Evolutionary conservation across 352 stramenopile species (phyloP).

Genomic region (Pythium rishiriense): DNA sequence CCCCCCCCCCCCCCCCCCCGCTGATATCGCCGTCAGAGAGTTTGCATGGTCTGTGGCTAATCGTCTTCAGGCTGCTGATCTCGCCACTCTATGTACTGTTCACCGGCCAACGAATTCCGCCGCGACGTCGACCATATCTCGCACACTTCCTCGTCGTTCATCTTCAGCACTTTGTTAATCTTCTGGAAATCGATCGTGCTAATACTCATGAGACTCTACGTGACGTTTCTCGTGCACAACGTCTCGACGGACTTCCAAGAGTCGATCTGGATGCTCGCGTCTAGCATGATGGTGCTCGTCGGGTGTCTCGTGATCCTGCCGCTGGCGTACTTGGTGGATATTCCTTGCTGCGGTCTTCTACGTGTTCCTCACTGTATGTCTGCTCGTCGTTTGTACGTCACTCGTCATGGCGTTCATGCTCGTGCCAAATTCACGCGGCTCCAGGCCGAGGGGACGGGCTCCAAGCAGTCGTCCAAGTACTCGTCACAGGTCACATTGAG

Average conservation of each 20-base stretch:
- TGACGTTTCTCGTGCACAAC: slow-evolving; percentile 23
- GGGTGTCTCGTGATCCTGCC: slow-evolving; percentile 28
- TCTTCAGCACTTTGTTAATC: slow-evolving; percentile 29
- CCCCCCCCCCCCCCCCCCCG: no score
- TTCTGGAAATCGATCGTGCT: slow-evolving; percentile 37
- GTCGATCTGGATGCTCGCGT: slow-evolving; percentile 37
- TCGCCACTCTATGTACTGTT: no score
- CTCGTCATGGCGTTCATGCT: slow-evolving; percentile 26
- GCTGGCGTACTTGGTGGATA: slow-evolving; percentile 32
- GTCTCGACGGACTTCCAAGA: slow-evolving; percentile 44
- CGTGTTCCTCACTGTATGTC: slow-evolving; percentile 20
- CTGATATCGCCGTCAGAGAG: no score
- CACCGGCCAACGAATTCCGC: background rate
- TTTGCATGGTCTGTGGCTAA: no score
- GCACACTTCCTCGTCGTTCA: slow-evolving; percentile 27
- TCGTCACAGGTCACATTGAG: background rate
- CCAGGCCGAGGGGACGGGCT: background rate
- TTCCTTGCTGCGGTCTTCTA: slow-evolving; percentile 24
- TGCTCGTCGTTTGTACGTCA: slow-evolving; percentile 11
- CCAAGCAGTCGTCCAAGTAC: background rate
- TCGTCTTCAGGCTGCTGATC: no score
- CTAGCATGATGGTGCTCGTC: slow-evolving; percentile 25
- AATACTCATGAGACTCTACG: slow-evolving; percentile 23
- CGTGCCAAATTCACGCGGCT: slow-evolving; percentile 22
- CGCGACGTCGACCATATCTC: slow-evolving; percentile 16